Evolutionary conservation across 495 filamentous ascomycete species (phyloP).

Genomic region (Aspergillus panamensis): DNA sequence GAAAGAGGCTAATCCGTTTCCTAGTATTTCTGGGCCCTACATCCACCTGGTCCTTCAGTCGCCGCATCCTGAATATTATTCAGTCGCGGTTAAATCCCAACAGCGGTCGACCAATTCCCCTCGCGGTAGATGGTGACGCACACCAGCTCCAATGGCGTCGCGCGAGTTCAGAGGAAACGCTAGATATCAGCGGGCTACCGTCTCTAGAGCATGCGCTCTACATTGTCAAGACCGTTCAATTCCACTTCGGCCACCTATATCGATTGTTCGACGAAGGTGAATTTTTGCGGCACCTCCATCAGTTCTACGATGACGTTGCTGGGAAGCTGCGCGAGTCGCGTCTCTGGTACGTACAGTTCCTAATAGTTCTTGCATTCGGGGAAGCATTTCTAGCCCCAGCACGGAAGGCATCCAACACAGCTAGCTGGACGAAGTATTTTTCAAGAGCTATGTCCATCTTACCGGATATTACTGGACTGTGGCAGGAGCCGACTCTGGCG

Average conservation of each 20-base stretch:
- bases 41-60: conserved; percentile 38
- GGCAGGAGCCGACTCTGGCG: conserved; percentile 28
- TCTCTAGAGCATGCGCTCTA: conserved; percentile 30
- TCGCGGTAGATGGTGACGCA: conserved; percentile 30
- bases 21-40: conserved; percentile 33
- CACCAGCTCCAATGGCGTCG: conserved; percentile 34
- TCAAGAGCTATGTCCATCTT: conserved; percentile 33
- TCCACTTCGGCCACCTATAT: conserved; percentile 31
- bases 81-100: conserved; percentile 23
- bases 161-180: conserved; percentile 21
- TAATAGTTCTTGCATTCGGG: conserved; percentile 33
- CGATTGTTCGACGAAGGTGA: conserved; percentile 32
- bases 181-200: conserved; percentile 28
- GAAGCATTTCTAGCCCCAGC: conserved; percentile 30
- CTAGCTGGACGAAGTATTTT: conserved; percentile 27
- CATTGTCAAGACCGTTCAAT: conserved; percentile 32
- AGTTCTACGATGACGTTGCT: conserved; percentile 25
- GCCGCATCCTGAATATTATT: conserved; percentile 29
- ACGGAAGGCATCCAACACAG: conserved; percentile 15
- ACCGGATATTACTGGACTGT: conserved; percentile 30
- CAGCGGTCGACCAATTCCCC: conserved; percentile 21
- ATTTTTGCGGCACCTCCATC: conserved; percentile 28
- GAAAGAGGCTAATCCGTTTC: neutral
- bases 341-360: conserved; percentile 35
- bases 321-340: conserved; percentile 23